A percentile compares a stretch with the other conserved stretches of the same genome.
phyloP scores from a whole-genome alignment of 306 rosid species.

The Fagus sylvatica region DNA sequence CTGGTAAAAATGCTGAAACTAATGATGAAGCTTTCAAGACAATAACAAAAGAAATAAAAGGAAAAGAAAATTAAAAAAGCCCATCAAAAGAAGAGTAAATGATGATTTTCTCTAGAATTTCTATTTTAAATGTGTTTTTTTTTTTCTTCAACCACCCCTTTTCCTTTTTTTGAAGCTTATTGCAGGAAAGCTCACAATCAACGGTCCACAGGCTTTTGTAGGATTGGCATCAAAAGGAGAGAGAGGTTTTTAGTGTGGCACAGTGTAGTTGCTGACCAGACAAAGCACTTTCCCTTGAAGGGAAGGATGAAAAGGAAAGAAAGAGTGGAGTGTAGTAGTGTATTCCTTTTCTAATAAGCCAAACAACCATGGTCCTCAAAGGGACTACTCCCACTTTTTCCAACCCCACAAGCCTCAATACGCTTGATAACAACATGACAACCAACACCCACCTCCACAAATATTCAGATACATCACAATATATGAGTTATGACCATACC shows the following conservation, averaged over 20 bases:
- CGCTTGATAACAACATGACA: conserved; percentile 46
- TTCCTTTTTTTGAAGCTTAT: conserved; percentile 31
- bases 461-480: conserved; percentile 46
- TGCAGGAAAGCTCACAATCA: conserved; percentile 44
- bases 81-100: conserved; percentile 53
- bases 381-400: conserved; percentile 46
- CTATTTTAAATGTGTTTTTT: background rate
- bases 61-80: conserved; percentile 5
- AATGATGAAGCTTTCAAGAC: conserved; percentile 47
- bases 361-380: conserved; percentile 47
- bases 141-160: conserved; percentile 25
- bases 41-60: conserved; percentile 19
- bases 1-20: conserved; percentile 14
- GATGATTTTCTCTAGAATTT: conserved; percentile 31
- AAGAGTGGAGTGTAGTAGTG: conserved; percentile 18
- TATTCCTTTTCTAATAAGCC: conserved; percentile 42
- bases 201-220: conserved; percentile 31
- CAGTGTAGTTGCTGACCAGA: conserved; percentile 45
- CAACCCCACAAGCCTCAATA: conserved; percentile 33
- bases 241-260: background rate
- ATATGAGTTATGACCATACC: conserved; percentile 20
- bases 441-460: conserved; percentile 26
- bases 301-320: conserved; percentile 40
- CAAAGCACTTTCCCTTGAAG: conserved; percentile 40
- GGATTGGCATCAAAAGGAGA: conserved; percentile 34